Conservation (phyloP, 2,329 filamentous ascomycete genomes). For the Seiridium cupressi region DNA sequence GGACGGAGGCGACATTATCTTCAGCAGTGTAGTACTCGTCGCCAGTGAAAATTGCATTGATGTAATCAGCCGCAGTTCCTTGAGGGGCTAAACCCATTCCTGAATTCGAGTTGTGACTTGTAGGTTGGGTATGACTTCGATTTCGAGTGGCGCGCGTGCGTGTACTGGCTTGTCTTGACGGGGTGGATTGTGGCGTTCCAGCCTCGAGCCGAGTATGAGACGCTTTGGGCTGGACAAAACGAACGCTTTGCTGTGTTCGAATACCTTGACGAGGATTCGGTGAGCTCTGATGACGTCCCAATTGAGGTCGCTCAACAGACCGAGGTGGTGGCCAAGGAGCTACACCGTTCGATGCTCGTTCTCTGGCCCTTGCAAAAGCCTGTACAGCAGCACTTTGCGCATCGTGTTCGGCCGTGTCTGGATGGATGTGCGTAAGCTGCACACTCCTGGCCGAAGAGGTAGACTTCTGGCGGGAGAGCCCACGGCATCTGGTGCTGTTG, state of each 20-base stretch:
- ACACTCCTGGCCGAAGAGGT: slow-evolving; percentile 46
- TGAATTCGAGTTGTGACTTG: slow-evolving; percentile 18
- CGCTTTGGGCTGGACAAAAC: slow-evolving; percentile 39
- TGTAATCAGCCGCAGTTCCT: slow-evolving; percentile 32
- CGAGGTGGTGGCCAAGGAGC: slow-evolving; percentile 31
- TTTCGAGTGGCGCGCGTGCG: slow-evolving; percentile 2
- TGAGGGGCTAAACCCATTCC: slow-evolving; percentile 26
- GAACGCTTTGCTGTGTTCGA: slow-evolving; percentile 51
- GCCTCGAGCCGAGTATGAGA: background rate
- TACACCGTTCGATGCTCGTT: slow-evolving; percentile 33
- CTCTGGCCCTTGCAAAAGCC: slow-evolving; percentile 55
- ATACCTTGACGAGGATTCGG: slow-evolving; percentile 16
- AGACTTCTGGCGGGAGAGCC: slow-evolving; percentile 52
- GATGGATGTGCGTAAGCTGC: slow-evolving; percentile 47
- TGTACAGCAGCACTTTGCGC: slow-evolving; percentile 61
- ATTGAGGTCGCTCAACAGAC: slow-evolving; percentile 12
- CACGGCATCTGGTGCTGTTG: slow-evolving; percentile 44
- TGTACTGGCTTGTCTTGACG: slow-evolving; percentile 2
- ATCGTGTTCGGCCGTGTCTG: slow-evolving; percentile 50
- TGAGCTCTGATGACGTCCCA: slow-evolving; percentile 14
- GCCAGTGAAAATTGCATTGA: slow-evolving; percentile 33
- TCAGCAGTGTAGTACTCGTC: slow-evolving; percentile 46
- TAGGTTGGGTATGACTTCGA: slow-evolving; percentile 7
- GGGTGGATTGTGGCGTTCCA: background rate
- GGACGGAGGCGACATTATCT: slow-evolving; percentile 45